phyloP scores from a whole-genome alignment of 192 early-diverging fungal species.

The Coemansia sp. region DNA sequence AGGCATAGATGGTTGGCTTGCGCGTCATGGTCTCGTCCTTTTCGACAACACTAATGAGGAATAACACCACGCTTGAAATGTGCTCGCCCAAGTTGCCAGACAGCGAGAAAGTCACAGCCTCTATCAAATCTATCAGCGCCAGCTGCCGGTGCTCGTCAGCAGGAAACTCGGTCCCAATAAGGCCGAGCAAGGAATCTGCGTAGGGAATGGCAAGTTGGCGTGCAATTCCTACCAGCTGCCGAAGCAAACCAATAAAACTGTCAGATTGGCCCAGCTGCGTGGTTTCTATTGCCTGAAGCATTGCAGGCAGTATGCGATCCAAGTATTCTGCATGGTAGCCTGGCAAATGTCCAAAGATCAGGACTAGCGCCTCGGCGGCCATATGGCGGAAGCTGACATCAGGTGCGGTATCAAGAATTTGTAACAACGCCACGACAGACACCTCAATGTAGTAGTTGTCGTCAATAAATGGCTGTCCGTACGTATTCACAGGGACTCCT shows the following conservation, averaged over 20 bases:
- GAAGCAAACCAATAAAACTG: constrained; percentile 86
- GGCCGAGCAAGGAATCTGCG: constrained; percentile 70
- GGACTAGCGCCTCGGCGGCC: constrained; percentile 89
- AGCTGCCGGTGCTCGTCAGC: constrained; percentile 66
- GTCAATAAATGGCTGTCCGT: constrained; percentile 22
- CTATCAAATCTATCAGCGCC: constrained; percentile 70
- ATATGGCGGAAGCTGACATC: constrained; percentile 78
- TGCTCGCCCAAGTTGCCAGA: constrained; percentile 91
- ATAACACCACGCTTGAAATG: constrained; percentile 76
- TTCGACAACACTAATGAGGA: constrained; percentile 85
- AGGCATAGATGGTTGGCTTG: constrained; percentile 61
- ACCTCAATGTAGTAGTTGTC: constrained; percentile 93
- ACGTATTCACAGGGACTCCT: constrained; percentile 24
- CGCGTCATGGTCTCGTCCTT: constrained; percentile 68
- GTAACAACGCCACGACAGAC: constrained; percentile 83
- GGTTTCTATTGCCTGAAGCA: constrained; percentile 80
- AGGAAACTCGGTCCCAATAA: constrained; percentile 79
- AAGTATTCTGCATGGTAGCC: constrained; percentile 14
- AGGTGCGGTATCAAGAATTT: constrained; percentile 80
- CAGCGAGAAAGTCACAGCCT: constrained; percentile 81
- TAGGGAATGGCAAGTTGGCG: constrained; percentile 91
- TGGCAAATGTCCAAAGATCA: constrained; percentile 83
- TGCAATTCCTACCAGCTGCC: constrained; percentile 79
- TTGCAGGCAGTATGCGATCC: constrained; percentile 71
- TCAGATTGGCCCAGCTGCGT: constrained; percentile 75